phyloP scores from a whole-genome alignment of 2,329 filamentous ascomycete species.

The Calonectria honghensis region DNA sequence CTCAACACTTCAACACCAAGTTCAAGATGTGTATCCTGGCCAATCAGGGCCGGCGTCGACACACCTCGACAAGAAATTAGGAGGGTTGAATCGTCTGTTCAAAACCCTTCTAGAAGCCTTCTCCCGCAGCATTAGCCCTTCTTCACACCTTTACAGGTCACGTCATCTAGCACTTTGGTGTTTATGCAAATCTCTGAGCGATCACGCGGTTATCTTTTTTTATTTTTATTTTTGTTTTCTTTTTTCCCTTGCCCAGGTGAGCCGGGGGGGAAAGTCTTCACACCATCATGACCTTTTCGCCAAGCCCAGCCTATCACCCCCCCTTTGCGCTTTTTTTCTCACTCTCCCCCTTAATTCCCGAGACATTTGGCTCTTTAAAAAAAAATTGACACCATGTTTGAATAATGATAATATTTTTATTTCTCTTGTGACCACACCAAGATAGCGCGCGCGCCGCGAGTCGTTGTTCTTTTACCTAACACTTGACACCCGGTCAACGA shows the following conservation, averaged over 20 bases:
- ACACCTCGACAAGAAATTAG: constrained; percentile 16
- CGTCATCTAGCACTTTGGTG: constrained; percentile 34
- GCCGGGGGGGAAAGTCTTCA: background rate
- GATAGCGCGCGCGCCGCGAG: background rate
- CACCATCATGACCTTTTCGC: constrained; percentile 6
- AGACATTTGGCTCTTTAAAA: constrained; percentile 8
- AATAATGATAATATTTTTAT: constrained; percentile 16
- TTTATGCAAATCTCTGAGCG: constrained; percentile 30
- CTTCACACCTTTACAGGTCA: constrained; percentile 22
- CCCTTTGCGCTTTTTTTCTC: constrained; percentile 7
- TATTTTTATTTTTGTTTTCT: constrained; percentile 21
- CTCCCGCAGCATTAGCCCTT: constrained; percentile 47
- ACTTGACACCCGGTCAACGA: background rate
- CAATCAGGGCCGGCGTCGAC: constrained; percentile 27
- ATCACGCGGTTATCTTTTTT: constrained; percentile 44
- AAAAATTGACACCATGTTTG: background rate
- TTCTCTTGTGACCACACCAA: constrained; percentile 12
- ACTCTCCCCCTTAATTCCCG: constrained; percentile 19
- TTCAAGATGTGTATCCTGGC: background rate
- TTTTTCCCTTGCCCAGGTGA: background rate
- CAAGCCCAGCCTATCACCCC: background rate
- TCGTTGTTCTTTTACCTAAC: background rate
- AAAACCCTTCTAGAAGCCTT: constrained; percentile 52
- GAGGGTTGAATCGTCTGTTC: constrained; percentile 28
- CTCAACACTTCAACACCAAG: constrained; percentile 31